Percentiles rank a stretch among this genome's conserved stretches.
Evolutionary conservation across 78 protist species (phyloP).

Genomic region (Speleostelium caveatum): DNA sequence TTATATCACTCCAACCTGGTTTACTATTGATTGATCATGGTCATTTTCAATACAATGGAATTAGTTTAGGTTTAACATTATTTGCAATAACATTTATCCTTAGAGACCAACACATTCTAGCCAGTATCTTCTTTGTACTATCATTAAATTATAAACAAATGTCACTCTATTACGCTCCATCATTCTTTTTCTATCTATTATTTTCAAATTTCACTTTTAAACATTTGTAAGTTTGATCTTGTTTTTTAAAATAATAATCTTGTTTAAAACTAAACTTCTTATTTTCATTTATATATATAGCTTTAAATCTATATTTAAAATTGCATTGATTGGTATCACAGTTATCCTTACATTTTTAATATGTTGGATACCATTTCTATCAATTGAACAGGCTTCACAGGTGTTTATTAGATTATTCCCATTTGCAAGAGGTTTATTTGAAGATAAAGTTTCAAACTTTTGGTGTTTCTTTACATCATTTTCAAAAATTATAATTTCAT

Average conservation of each 20-base stretch:
- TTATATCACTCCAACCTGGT: conserved; percentile 87
- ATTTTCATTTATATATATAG: neutral
- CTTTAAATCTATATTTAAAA: neutral
- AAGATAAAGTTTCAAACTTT: conserved; percentile 97
- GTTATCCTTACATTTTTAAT: conserved; percentile 65
- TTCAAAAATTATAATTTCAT: no score
- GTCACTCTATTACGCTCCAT: conserved; percentile 91
- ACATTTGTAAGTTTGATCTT: conserved; percentile 3
- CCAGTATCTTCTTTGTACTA: conserved; percentile 73
- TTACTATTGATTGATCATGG: conserved; percentile 96
- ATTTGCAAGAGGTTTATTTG: conserved; percentile 92
- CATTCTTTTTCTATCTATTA: conserved; percentile 86
- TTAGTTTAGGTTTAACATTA: conserved; percentile 91
- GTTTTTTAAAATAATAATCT: neutral
- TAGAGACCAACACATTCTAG: conserved; percentile 32
- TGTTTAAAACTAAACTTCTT: neutral
- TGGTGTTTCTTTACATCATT: conserved; percentile 95
- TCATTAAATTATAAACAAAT: conserved; percentile 95
- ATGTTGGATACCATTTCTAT: conserved; percentile 88
- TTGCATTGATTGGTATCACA: conserved; percentile 24
- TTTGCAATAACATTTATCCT: conserved; percentile 25
- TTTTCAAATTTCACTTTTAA: conserved; percentile 36
- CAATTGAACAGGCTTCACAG: conserved; percentile 47
- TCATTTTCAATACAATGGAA: conserved; percentile 97
- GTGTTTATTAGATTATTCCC: conserved; percentile 95